Base-by-base conservation (phyloP, 306 rosid genomes). In the Lupinus albus region DNA sequence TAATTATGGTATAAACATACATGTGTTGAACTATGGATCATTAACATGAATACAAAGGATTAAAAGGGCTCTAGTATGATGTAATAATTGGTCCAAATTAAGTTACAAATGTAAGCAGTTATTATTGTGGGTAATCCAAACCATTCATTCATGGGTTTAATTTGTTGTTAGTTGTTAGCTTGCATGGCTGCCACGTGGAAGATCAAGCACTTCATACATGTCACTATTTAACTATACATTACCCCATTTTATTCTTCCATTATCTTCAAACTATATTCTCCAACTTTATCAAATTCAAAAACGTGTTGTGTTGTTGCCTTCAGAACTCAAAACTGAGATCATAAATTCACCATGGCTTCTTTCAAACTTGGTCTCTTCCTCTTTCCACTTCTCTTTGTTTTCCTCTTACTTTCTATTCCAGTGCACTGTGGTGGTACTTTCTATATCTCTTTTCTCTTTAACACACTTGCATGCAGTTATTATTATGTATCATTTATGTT, bases 121-220 rank as follows among this genome's bases (percentile, higher is more conserved):
- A 39, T 25, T n/a, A n/a, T 25, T 25, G 30, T 25, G 4, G 30
- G 10, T n/a, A n/a, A n/a, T 12, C n/a, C 45, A 2, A 36, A 39
- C 45, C 13, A 42, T 12, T 12, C 8, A 45, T 45, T 25, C 30
- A n/a, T 33, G 38, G 16, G 11, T 11, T 36, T 51, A 38, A 47
- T 14, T 16, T 54, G 30, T 25, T 25, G 30, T 25, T 25, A 25
- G 38, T 33, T 33, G 52, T 53, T 13, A 14, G 9, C 72, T 75
- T 79, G 90, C 90, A 89, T 86, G 92, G 61, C 6, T 5, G 67
- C 78, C 96, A 84, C 90, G 90, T 84, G 84, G 55, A 25, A 55
- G 68, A 41, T 28, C 10, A 11, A 50, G 18, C 45, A 52, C 15
- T 25, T 44, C 59, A 75, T 28, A 83, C 76, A 9, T 79, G 88